Conservation (phyloP, 2,329 filamentous ascomycete species). For the Knufia fluminis region DNA sequence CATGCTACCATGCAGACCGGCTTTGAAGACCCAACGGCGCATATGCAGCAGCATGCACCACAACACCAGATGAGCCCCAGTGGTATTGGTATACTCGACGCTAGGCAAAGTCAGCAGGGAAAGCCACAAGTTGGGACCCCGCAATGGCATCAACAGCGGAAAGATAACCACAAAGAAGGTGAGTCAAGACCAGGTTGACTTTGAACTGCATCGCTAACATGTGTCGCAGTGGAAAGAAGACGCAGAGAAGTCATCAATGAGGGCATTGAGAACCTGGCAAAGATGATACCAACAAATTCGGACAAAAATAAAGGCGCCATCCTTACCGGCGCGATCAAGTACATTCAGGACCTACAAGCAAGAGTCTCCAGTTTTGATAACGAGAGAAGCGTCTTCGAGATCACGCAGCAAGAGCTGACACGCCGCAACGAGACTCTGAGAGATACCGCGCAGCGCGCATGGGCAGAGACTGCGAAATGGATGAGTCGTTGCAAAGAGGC, state of each 20-base stretch:
- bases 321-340: slow-evolving; percentile 81
- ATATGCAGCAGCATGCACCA: slow-evolving; percentile 24
- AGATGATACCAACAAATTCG: slow-evolving; percentile 82
- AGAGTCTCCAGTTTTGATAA: slow-evolving; percentile 27
- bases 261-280: slow-evolving; percentile 94
- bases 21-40: slow-evolving; percentile 14
- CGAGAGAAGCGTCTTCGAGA: slow-evolving; percentile 37
- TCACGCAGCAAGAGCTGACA: slow-evolving; percentile 70
- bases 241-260: slow-evolving; percentile 98
- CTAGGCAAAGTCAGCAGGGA: slow-evolving; percentile 32
- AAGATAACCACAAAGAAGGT: slow-evolving; percentile 99
- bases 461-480: slow-evolving; percentile 67
- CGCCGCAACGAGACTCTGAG: slow-evolving; percentile 93
- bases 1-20: slow-evolving; percentile 16
- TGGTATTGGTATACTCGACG: slow-evolving; percentile 32
- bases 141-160: slow-evolving; percentile 94
- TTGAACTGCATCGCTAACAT: slow-evolving; percentile 1
- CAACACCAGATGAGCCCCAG: slow-evolving; percentile 35
- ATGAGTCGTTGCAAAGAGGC: slow-evolving; percentile 38
- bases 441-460: slow-evolving; percentile 77
- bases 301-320: slow-evolving; percentile 99
- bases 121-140: slow-evolving; percentile 93
- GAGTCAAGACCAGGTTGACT: slow-evolving; percentile 25
- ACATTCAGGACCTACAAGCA: slow-evolving; percentile 68
- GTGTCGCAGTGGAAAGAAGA: slow-evolving; percentile 73